phyloP scores from a whole-genome alignment of 495 filamentous ascomycete genomes.

The Margaritispora aquatica region DNA sequence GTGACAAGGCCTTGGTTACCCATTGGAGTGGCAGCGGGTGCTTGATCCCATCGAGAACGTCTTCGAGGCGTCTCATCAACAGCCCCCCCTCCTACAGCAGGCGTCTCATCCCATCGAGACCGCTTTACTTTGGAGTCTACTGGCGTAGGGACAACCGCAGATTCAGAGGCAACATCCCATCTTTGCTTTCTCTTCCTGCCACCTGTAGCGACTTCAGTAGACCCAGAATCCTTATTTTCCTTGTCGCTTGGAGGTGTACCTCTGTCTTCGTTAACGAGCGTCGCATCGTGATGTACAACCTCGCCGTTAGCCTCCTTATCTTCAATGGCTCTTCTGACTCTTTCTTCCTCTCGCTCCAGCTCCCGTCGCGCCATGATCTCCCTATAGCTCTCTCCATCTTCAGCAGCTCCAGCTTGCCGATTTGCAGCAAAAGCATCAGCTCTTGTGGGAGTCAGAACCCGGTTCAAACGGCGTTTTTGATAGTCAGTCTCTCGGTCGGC shows the following conservation, averaged over 20 bases:
- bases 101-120: slow-evolving; percentile 89
- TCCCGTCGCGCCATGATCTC: slow-evolving; percentile 90
- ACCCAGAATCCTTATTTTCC: slow-evolving; percentile 65
- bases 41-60: slow-evolving; percentile 86
- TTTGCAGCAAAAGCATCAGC: slow-evolving; percentile 84
- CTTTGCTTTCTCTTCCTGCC: slow-evolving; percentile 85
- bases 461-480: slow-evolving; percentile 88
- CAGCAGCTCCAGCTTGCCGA: slow-evolving; percentile 56
- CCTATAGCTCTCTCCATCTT: slow-evolving; percentile 65
- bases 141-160: slow-evolving; percentile 41
- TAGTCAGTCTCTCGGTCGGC: slow-evolving; percentile 93
- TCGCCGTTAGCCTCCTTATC: slow-evolving; percentile 66
- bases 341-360: slow-evolving; percentile 89
- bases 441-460: slow-evolving; percentile 79
- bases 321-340: slow-evolving; percentile 73
- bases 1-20: slow-evolving; percentile 77
- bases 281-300: slow-evolving; percentile 58
- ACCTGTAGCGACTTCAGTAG: slow-evolving; percentile 53
- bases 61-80: slow-evolving; percentile 55
- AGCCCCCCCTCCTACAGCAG: slow-evolving; percentile 49
- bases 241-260: slow-evolving; percentile 41
- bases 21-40: slow-evolving; percentile 77
- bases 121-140: slow-evolving; percentile 47
- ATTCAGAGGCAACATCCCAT: slow-evolving; percentile 65
- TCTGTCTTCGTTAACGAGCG: slow-evolving; percentile 58